Percentiles rank a stretch among this genome's conserved stretches.
phyloP scores from a whole-genome alignment of 176 grass and related monocot species.

The Hordeum marinum region DNA sequence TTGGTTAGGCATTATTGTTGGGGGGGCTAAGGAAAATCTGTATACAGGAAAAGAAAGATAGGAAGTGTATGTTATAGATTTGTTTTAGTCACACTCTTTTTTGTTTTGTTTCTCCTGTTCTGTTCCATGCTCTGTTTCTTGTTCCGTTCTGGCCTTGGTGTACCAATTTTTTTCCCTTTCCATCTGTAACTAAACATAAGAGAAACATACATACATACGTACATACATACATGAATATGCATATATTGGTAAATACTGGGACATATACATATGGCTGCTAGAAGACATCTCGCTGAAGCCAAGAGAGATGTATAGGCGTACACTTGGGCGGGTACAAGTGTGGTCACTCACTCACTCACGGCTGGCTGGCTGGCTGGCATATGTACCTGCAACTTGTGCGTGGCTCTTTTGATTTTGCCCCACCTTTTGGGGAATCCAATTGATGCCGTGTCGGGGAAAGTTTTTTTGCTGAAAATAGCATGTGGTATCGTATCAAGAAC shows the following conservation, averaged over 20 bases:
- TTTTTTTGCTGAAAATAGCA: not conserved
- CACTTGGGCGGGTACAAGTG: slow-evolving; percentile 25
- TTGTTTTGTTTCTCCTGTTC: slow-evolving; percentile 24
- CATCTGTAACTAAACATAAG: slow-evolving; percentile 64
- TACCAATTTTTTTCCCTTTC: slow-evolving; percentile 34
- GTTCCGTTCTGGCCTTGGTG: slow-evolving; percentile 32
- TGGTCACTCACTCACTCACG: slow-evolving; percentile 11
- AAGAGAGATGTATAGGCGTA: not conserved
- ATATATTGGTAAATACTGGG: slow-evolving; percentile 46
- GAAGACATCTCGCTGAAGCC: not conserved
- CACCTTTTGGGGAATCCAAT: slow-evolving; percentile 33
- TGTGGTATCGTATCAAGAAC: not conserved
- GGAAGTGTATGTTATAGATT: slow-evolving; percentile 71
- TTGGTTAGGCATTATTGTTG: slow-evolving; percentile 71
- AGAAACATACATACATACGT: slow-evolving; percentile 59
- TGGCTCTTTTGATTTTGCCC: slow-evolving; percentile 28
- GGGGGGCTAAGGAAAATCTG: slow-evolving; percentile 54
- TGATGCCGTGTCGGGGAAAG: slow-evolving; percentile 25
- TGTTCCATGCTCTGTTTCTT: slow-evolving; percentile 22
- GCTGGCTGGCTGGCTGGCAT: slow-evolving; percentile 21
- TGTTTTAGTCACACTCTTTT: slow-evolving; percentile 44
- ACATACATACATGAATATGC: slow-evolving; percentile 44
- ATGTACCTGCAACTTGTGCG: slow-evolving; percentile 22
- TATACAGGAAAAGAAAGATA: slow-evolving; percentile 72
- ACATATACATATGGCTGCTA: not conserved